Base-by-base conservation (phyloP, 1,139 yeast genomes). In the Kurtzmaniella quercitrusa region DNA sequence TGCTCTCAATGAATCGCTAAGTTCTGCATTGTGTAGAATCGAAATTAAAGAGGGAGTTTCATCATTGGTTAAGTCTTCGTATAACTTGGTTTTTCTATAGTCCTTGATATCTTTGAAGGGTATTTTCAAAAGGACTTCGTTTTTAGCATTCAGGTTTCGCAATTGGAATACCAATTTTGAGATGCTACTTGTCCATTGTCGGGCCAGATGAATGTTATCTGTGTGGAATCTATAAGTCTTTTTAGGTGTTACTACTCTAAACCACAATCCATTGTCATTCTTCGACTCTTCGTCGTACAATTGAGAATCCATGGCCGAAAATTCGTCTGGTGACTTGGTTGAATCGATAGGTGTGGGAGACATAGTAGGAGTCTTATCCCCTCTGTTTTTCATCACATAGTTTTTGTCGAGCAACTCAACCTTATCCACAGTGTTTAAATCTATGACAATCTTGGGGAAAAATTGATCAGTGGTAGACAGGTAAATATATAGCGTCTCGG, bases 391-490 rank as follows among this genome's bases (percentile, higher is more conserved):
- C 9, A 15, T 7, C 7, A 43, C 33, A 43, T 59, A 49, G 2
- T 57, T 64, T 42, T 61, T 61, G 14, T 70, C 65, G 36, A 68
- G 50, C 2, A 82, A 61, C 45, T 82, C 89, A 0, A 85, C 89
- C 40, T 73, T 65, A 5, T 76, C 56, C 11, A 91, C 88, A 14
- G 76, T 71, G 42, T 82, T 71, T 45, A 88, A 66, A 56, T 88
- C 95, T 38, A 93, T 80, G 0, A 88, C 83, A 30, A 86, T 66
- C 5, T 72, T 68, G 0, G 98, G 98, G 63, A 89, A 89, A 60
- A 89, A 89, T 18, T 85, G 65, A 44, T 88, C 95, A 0, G 88
- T 82, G 1, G 96, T 77, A 5, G 80, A 79, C 8, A 78, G 65
- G 59, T 85, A 89, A 39, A 88, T 73, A 2, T 88, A 74, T 18